Evolutionary conservation across 495 filamentous ascomycete species (phyloP), one percentile per base, ranked within the genome.

Genomic region (Tuber aestivum): DNA sequence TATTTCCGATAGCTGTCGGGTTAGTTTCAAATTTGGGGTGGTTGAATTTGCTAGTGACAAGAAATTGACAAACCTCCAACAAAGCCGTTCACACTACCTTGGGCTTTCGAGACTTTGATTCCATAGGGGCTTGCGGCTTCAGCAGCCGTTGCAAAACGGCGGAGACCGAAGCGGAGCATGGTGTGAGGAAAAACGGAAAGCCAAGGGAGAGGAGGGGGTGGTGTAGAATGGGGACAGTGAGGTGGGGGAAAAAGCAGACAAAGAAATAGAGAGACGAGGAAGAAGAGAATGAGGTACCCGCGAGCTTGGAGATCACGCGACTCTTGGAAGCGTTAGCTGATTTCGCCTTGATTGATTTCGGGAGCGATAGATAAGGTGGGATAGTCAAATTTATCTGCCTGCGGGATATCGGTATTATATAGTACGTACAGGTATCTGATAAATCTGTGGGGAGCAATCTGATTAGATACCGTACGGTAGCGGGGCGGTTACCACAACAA

Each of bases 1-100:
- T 99, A 85, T 97, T 98, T 77, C 96, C 95, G 86, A 99, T 97
- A 73, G 94, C 94, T 97, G 80, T 75, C 23, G n/a, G 73, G 70
- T 18, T 37, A 50, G 69, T 74, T 82, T 77, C 80, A 77, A 40
- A 65, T 75, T 20, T 71, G 7, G 61, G 38, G 50, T 74, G 76
- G 70, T 35, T 35, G 48, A 38, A 18, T 44, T 21, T 37, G 42
- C 23, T 23, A 21, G 23, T 27, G 41, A 37, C 14, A 35, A 48
- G 21, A 48, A 41, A n/a, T n/a, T 18, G 37, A 79, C 83, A 80
- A 90, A 97, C 95, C 95, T 86, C 92, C 94, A 73, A 93, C 90
- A 71, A 99, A 87, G 18, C 95, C 95, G 82, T 92, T 88, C 40
- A 93, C 92, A 70, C 91, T 85, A 70, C 94, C 92, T 84, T 99